Base-by-base conservation (phyloP, 768 basidiomycete species). In the Xerocomus spinulosus region DNA sequence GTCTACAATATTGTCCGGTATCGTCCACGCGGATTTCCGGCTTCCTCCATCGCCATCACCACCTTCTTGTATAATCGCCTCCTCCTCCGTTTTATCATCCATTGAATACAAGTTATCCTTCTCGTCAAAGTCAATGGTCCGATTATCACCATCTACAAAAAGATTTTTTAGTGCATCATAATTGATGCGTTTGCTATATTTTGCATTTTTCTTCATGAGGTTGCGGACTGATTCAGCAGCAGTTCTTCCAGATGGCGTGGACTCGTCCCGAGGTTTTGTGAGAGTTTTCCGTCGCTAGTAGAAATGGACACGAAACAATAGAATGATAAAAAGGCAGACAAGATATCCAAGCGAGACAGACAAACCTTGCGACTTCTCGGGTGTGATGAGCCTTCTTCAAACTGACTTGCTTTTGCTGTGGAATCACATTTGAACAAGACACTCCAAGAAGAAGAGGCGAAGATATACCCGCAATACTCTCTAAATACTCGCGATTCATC, bases 181-280 rank as follows among this genome's bases (percentile, higher is more conserved):
- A 64, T 96, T 96, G 69, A 95, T 94, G 43, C 91, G 82, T 61
- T 90, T 90, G 69, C 88, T 92, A 68, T 93, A 92, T 60, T 82
- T 87, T 20, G 83, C 77, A 53, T 87, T 92, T 70, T 91, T 90
- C 72, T 87, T 85, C 57, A 92, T 73, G 29, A 94, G 75, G 49
- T 67, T 69, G 23, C 59, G 66, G 32, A 67, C 66, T 21, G 66
- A 69, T 39, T 67, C 66, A 1, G 67, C 66, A 37, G 65, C 65
- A 13, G 67, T 67, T 45, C 48, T 67, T 30, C 65, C 66, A 6
- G 66, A 69, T 4, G 67, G 80, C 7, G 81, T 87, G 0, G 82
- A 75, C 10, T 85, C 79, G 51, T 94, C 91, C 26, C 87, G 78
- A 18, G 89, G 87, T 62, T 77, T 77, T 35, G 74, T 76, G 46